Percentiles rank a stretch among this genome's conserved stretches.
Evolutionary conservation across 805 yeast genomes (phyloP).

Genomic region (Kodamaea kaohsiungensis): DNA sequence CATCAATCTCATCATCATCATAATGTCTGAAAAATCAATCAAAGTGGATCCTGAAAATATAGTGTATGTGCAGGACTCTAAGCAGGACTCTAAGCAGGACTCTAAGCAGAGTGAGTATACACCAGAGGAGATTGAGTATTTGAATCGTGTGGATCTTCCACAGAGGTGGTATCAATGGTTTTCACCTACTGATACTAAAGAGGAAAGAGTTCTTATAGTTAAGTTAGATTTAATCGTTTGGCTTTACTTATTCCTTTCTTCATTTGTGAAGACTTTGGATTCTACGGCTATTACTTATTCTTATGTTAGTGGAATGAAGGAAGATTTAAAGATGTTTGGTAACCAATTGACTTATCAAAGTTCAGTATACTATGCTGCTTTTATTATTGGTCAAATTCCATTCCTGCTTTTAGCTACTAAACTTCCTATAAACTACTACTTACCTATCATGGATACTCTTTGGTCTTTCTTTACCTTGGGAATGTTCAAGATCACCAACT

Average conservation of each 20-base stretch:
- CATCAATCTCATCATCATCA: background rate
- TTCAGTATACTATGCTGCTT: constrained; percentile 23
- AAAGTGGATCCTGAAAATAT: background rate
- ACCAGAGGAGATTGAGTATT: constrained; percentile 14
- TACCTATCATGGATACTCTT: constrained; percentile 21
- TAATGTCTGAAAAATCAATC: background rate
- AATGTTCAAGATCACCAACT: constrained; percentile 17
- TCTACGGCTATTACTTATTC: constrained; percentile 25
- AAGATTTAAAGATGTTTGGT: constrained; percentile 21
- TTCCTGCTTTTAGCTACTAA: constrained; percentile 22
- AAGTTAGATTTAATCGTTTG: constrained; percentile 26
- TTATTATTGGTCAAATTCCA: constrained; percentile 25
- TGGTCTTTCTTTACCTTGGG: constrained; percentile 24
- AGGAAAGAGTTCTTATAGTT: constrained; percentile 24
- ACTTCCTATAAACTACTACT: constrained; percentile 22
- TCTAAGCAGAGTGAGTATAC: constrained; percentile 5
- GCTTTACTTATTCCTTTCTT: constrained; percentile 24
- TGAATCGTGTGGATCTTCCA: constrained; percentile 11
- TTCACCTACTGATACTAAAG: constrained; percentile 25
- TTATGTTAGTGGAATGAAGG: constrained; percentile 23
- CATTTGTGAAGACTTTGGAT: constrained; percentile 26
- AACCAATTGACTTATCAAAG: constrained; percentile 25
- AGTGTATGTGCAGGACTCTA: background rate
- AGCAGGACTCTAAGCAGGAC: background rate
- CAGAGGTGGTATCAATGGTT: constrained; percentile 33